Conservation (phyloP, 495 filamentous ascomycete species). For the Talaromyces wortmannii region DNA sequence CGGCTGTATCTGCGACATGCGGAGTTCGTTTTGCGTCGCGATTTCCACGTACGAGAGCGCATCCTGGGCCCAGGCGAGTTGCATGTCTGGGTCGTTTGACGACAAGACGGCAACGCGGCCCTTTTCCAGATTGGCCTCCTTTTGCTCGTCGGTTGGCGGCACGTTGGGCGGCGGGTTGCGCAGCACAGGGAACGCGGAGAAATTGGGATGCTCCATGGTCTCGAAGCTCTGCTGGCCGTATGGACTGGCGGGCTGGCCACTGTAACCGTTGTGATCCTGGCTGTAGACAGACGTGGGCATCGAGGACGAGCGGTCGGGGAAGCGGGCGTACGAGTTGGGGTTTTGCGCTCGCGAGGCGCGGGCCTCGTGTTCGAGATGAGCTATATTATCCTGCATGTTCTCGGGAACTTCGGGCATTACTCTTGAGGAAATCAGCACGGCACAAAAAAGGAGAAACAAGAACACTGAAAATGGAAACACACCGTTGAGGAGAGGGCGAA, state of each 20-base stretch:
- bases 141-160: conserved; percentile 89
- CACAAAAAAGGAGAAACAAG: conserved; percentile 9
- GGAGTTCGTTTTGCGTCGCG: conserved; percentile 60
- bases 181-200: conserved; percentile 87
- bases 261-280: neutral
- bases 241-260: conserved; percentile 16
- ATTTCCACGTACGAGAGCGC: conserved; percentile 84
- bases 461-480: conserved; percentile 19
- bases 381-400: conserved; percentile 87
- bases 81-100: conserved; percentile 93
- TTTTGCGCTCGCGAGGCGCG: conserved; percentile 32
- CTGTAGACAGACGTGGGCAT: conserved; percentile 22
- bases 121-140: conserved; percentile 77
- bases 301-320: conserved; percentile 34
- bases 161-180: conserved; percentile 79
- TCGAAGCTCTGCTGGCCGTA: conserved; percentile 40
- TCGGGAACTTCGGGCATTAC: conserved; percentile 72
- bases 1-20: conserved; percentile 55
- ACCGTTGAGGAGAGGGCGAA: conserved; percentile 88
- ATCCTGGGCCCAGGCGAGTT: conserved; percentile 94
- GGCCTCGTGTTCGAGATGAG: conserved; percentile 80
- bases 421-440: conserved; percentile 25
- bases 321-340: conserved; percentile 29
- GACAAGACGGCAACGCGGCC: conserved; percentile 78
- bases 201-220: conserved; percentile 61